Evolutionary conservation across 371 early-diverging fungal species (phyloP).

Genomic region (Actinomortierella ambigua): DNA sequence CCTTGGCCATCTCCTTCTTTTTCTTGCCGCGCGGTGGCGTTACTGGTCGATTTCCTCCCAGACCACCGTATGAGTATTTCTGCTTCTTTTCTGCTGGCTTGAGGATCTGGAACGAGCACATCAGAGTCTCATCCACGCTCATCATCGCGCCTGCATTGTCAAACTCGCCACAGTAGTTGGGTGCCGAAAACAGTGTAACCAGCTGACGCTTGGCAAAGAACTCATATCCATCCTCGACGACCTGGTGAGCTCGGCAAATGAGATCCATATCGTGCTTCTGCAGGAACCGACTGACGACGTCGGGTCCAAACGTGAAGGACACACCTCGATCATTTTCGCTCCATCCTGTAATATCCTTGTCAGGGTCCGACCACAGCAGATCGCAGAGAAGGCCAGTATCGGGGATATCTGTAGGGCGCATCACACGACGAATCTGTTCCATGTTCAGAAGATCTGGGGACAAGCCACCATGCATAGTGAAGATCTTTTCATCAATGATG

Average conservation of each 20-base stretch:
- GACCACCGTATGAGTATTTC: slow-evolving; percentile 24
- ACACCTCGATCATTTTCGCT: slow-evolving; percentile 94
- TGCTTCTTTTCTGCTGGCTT: slow-evolving; percentile 41
- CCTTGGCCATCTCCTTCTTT: slow-evolving; percentile 36
- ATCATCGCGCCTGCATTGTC: slow-evolving; percentile 98
- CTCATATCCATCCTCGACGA: slow-evolving; percentile 96
- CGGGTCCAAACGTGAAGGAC: slow-evolving; percentile 87
- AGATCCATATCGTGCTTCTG: slow-evolving; percentile 91
- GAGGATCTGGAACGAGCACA: slow-evolving; percentile 82
- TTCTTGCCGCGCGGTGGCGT: slow-evolving; percentile 31
- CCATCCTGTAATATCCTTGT: slow-evolving; percentile 81
- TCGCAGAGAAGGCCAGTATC: slow-evolving; percentile 92
- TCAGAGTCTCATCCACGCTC: slow-evolving; percentile 95
- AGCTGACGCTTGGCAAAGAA: slow-evolving; percentile 94
- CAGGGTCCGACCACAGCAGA: slow-evolving; percentile 97
- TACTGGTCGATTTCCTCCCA: slow-evolving; percentile 10
- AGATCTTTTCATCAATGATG: slow-evolving; percentile 92
- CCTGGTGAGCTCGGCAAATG: slow-evolving; percentile 96
- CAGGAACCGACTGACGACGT: slow-evolving; percentile 88
- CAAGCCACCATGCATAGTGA: slow-evolving; percentile 97
- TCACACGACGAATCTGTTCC: slow-evolving; percentile 90
- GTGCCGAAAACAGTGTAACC: slow-evolving; percentile 94
- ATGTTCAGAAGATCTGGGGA: slow-evolving; percentile 87
- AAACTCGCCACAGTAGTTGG: slow-evolving; percentile 97
- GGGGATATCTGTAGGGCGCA: slow-evolving; percentile 95